A percentile compares a stretch with the other conserved stretches of the same genome.
phyloP scores from a whole-genome alignment of 23 red algal genomes.

The Gracilaria vermiculophylla region DNA sequence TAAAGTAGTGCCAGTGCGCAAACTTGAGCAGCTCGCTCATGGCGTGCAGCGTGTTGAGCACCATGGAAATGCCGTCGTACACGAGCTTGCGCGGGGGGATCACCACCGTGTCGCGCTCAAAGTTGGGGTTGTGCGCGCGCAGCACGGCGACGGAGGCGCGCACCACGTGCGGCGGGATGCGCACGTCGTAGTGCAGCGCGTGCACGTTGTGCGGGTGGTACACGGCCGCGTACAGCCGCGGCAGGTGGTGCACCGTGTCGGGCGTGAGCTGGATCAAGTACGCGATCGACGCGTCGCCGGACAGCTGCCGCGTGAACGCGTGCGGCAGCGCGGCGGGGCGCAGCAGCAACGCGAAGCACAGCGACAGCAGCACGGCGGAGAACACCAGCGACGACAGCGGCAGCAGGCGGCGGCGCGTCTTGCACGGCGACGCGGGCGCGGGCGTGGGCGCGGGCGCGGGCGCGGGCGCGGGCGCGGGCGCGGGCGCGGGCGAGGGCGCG shows the following conservation, averaged over 20 bases:
- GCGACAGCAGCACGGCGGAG: background rate
- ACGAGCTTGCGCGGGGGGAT: constrained; percentile 26
- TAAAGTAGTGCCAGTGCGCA: constrained; percentile 8
- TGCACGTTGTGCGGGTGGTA: constrained; percentile 69
- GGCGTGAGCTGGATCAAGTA: constrained; percentile 66
- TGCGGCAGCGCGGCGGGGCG: background rate
- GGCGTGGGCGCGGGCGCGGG: background rate
- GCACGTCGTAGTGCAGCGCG: constrained; percentile 76
- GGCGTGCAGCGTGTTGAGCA: constrained; percentile 14
- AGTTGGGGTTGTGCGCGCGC: background rate
- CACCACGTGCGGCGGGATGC: constrained; percentile 12
- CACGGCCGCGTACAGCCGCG: constrained; percentile 36
- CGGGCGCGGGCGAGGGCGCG: no score
- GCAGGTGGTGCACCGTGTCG: constrained; percentile 27
- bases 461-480: no score
- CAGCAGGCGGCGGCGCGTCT: background rate
- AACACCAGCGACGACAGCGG: background rate
- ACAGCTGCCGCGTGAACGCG: background rate
- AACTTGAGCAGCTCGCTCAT: background rate
- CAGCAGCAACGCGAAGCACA: background rate
- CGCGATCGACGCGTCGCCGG: constrained; percentile 49
- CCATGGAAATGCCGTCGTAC: constrained; percentile 33
- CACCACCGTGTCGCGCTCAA: background rate
- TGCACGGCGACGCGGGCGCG: background rate
- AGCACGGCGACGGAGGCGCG: background rate